Percentiles rank a stretch among this genome's conserved stretches.
These are phyloP conservation scores for Aristolochia californica DNA, from an alignment of 164 flowering plant genomes.

Conservation along the genomic window DNA sequence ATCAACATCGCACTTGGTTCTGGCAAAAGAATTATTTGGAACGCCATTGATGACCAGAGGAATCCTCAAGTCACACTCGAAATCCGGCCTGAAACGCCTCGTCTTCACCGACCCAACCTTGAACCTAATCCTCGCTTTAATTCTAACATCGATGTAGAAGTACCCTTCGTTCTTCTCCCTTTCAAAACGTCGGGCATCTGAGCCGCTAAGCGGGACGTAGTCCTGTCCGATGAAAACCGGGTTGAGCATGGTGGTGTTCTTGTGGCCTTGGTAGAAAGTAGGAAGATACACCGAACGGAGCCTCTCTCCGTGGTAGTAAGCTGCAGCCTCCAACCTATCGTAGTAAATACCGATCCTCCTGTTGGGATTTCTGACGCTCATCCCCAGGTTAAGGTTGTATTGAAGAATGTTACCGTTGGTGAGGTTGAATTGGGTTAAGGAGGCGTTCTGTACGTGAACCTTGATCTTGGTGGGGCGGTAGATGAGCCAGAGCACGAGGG, in stretches of 20 bases:
- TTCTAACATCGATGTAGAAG: constrained; percentile 14
- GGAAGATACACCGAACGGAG: constrained; percentile 11
- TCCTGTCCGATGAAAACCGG: constrained; percentile 14
- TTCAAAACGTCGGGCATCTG: constrained; percentile 4
- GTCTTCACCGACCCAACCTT: constrained; percentile 22
- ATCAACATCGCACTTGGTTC: constrained; percentile 13
- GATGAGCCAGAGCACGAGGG: constrained; percentile 29
- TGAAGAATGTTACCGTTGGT: constrained; percentile 12
- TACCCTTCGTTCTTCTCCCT: constrained; percentile 15
- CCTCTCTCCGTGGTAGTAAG: constrained; percentile 13
- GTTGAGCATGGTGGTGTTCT: constrained; percentile 22
- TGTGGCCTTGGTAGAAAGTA: constrained; percentile 28
- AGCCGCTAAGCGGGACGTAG: neutral
- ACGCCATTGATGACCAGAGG: constrained; percentile 14
- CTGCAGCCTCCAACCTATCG: constrained; percentile 22
- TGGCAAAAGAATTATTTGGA: constrained; percentile 1
- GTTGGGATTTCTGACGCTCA: constrained; percentile 31
- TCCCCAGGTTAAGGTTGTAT: constrained; percentile 23
- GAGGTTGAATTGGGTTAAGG: constrained; percentile 20
- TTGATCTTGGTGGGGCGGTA: constrained; percentile 22
- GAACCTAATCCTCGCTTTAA: constrained; percentile 20
- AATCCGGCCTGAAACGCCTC: constrained; percentile 10
- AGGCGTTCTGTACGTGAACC: constrained; percentile 25
- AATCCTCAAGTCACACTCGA: constrained; percentile 21
- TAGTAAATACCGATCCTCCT: constrained; percentile 27